Evolutionary conservation across 2,329 filamentous ascomycete species (phyloP), one percentile per base, ranked within the genome.

Genomic region (Orbilia brochopaga): DNA sequence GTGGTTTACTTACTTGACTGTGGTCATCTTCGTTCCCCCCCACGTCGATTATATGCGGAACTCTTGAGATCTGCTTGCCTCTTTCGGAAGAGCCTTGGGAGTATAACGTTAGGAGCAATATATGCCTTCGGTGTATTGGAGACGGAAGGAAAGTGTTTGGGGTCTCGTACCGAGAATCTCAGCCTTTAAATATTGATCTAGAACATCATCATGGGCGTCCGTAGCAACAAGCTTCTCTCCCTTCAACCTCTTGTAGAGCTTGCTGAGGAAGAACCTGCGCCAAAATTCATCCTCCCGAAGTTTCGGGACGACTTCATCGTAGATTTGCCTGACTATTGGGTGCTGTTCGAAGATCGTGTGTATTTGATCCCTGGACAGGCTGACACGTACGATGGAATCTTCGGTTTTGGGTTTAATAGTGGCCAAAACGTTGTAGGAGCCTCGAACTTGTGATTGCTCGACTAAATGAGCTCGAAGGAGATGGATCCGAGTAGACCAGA

Each of bases 11-110:
- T 40, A 75, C 74, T 50, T 73, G 76, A 27, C 92, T 95, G 79
- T 96, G 88, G 77, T 99, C 93, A 79, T 94, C 90, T 80, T 97
- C 94, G 77, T 99, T 99, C 30, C 89, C 94, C 78, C 93, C 91
- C 24, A 99, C 80, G 78, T 99, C 90, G 75, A 99, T 92, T 74
- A 95, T 92, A 76, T 92, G 88, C 0, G 94, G 92, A 19, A 99
- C 87, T 63, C 88, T 85, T 35, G 87, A 87, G 82, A 74, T 85
- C 81, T 53, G 86, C 82, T 74, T 83, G 84, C 77, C 82, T 84
- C 10, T 83, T 80, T 51, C 84, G 81, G 37, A 65, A 69, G 50
- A 60, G 59, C 69, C 42, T 65, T 50, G 11, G 27, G 30, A 50
- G n/a, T 27, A 53, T 13, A 35, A 37, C 21, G 30, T 69, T 48